These are phyloP conservation scores for Fistulinella prunicolor DNA, from an alignment of 768 basidiomycete genomes.

Conservation along the genomic window DNA sequence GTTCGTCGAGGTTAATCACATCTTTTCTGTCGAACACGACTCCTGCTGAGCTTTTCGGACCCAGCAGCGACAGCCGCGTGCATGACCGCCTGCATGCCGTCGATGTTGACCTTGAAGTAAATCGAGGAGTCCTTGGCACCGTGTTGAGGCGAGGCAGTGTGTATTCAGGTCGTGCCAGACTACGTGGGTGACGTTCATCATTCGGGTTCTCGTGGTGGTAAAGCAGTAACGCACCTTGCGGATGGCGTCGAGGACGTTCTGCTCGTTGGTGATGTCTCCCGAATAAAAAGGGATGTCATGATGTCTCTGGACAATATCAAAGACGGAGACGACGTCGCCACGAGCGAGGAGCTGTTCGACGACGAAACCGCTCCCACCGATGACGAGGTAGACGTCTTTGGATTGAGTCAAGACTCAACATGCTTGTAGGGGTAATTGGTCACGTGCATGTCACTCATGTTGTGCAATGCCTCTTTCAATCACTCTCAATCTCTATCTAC, in stretches of 20 bases:
- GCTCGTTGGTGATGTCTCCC: conserved; percentile 82
- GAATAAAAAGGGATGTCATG: conserved; percentile 85
- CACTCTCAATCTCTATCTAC: no score
- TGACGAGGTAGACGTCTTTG: conserved; percentile 80
- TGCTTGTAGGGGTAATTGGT: no score
- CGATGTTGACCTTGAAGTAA: conserved; percentile 92
- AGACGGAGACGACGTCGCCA: conserved; percentile 77
- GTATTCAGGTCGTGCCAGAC: conserved; percentile 87
- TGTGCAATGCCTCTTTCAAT: no score
- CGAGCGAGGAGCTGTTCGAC: conserved; percentile 80
- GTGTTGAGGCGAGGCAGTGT: conserved; percentile 86
- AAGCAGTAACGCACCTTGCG: conserved; percentile 51
- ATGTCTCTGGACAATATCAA: conserved; percentile 91
- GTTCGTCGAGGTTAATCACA: conserved; percentile 85
- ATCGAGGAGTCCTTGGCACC: conserved; percentile 65
- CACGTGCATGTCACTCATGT: no score
- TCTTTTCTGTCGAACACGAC: conserved; percentile 84
- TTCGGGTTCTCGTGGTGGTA: neutral
- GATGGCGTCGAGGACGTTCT: conserved; percentile 68
- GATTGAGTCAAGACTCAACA: conserved; percentile 7
- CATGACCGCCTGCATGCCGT: conserved; percentile 84
- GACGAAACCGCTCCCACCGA: conserved; percentile 92
- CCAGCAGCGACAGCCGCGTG: conserved; percentile 69
- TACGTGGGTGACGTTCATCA: conserved; percentile 23
- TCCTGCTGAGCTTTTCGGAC: conserved; percentile 82